Evolutionary conservation across 2,329 filamentous ascomycete genomes (phyloP).

Genomic region (Cordyceps cateniannulata): DNA sequence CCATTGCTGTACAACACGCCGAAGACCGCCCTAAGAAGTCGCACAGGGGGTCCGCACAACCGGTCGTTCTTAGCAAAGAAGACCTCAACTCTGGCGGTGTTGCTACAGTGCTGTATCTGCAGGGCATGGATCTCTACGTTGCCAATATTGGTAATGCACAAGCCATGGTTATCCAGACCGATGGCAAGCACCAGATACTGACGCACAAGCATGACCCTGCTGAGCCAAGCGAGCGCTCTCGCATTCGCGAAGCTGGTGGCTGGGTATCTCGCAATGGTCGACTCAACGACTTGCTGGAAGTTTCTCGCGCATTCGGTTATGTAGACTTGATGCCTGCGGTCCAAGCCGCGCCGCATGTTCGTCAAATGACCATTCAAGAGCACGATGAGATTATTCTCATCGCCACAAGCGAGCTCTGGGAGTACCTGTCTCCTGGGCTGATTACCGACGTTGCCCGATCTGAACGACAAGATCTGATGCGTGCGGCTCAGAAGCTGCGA

Average conservation of each 20-base stretch:
- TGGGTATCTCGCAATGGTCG: slow-evolving; percentile 94
- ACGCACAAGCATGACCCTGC: slow-evolving; percentile 92
- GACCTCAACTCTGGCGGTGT: slow-evolving; percentile 87
- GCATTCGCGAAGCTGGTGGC: slow-evolving; percentile 89
- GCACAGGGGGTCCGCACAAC: slow-evolving; percentile 64
- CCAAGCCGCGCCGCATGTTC: slow-evolving; percentile 81
- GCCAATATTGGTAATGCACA: slow-evolving; percentile 95
- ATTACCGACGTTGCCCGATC: slow-evolving; percentile 86
- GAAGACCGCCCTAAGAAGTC: slow-evolving; percentile 63
- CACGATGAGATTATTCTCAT: slow-evolving; percentile 91
- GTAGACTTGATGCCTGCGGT: slow-evolving; percentile 88
- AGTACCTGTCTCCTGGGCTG: slow-evolving; percentile 82
- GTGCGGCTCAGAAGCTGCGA: slow-evolving; percentile 86
- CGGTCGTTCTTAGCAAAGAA: slow-evolving; percentile 77
- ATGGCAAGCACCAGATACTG: slow-evolving; percentile 74
- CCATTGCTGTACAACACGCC: slow-evolving; percentile 70
- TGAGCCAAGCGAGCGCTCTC: slow-evolving; percentile 72
- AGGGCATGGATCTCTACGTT: slow-evolving; percentile 84
- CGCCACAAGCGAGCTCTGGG: slow-evolving; percentile 90
- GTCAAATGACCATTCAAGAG: slow-evolving; percentile 71
- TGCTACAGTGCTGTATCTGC: slow-evolving; percentile 84
- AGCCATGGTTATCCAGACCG: slow-evolving; percentile 88
- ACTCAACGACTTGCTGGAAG: slow-evolving; percentile 83
- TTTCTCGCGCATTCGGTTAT: slow-evolving; percentile 93
- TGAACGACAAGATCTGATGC: slow-evolving; percentile 86